Percentiles rank a stretch among this genome's conserved stretches.
Conservation (phyloP, 495 filamentous ascomycete species). For the Trichoderma asperelloides region DNA sequence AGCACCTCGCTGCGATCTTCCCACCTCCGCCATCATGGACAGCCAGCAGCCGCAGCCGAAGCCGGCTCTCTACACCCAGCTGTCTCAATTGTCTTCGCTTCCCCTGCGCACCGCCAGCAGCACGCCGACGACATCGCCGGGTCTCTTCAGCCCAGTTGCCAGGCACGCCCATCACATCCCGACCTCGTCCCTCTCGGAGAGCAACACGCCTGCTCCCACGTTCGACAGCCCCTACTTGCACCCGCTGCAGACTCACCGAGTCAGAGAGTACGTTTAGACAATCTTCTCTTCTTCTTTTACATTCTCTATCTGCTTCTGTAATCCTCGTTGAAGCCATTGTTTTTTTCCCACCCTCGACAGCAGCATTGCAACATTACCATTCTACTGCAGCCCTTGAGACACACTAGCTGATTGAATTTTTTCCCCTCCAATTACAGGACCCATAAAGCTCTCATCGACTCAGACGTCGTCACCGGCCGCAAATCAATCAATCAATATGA, state of each 20-base stretch:
- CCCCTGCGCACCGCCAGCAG: slow-evolving; percentile 47
- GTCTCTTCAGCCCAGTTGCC: slow-evolving; percentile 50
- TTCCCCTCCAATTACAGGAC: slow-evolving; percentile 42
- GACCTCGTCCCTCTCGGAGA: slow-evolving; percentile 33
- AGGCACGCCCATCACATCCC: slow-evolving; percentile 30
- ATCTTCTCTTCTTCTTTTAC: neutral
- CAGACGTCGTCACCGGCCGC: slow-evolving; percentile 76
- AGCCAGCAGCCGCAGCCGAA: slow-evolving; percentile 3
- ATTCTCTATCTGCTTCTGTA: neutral
- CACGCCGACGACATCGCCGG: slow-evolving; percentile 60
- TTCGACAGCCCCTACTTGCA: slow-evolving; percentile 52
- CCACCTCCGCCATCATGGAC: neutral
- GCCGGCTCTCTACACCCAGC: neutral
- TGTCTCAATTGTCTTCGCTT: slow-evolving; percentile 10
- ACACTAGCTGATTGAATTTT: neutral
- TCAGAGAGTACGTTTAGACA: slow-evolving; percentile 40
- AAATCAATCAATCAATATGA: slow-evolving; percentile 97
- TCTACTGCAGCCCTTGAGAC: neutral
- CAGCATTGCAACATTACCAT: neutral
- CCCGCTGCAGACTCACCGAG: slow-evolving; percentile 54
- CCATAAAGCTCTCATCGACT: slow-evolving; percentile 79
- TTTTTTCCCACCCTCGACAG: neutral
- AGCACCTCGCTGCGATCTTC: neutral
- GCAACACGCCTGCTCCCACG: slow-evolving; percentile 33
- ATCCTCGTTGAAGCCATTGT: neutral